A percentile compares a stretch with the other conserved stretches of the same genome.
These are phyloP conservation scores for Melocanna baccifera DNA, from an alignment of 176 grass and related monocot species.

Conservation along the genomic window DNA sequence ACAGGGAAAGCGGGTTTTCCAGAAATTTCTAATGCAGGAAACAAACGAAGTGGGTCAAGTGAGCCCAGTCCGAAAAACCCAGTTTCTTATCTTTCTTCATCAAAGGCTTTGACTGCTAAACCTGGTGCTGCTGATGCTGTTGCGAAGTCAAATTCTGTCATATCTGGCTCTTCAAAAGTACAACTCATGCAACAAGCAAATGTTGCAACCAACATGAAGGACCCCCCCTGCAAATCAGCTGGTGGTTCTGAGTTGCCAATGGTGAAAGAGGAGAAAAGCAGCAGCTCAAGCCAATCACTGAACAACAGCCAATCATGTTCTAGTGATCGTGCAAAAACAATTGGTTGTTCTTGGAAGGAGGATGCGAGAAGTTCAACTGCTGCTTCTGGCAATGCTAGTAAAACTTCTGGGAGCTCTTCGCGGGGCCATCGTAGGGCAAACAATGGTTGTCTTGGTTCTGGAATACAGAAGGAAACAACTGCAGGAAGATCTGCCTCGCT, in stretches of 20 bases:
- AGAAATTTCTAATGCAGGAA: constrained; percentile 71
- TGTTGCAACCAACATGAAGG: constrained; percentile 35
- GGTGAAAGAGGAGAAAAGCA: constrained; percentile 86
- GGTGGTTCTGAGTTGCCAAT: constrained; percentile 40
- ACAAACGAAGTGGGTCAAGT: constrained; percentile 54
- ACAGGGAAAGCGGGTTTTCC: constrained; percentile 53
- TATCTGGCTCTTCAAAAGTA: constrained; percentile 29
- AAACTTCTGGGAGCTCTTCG: constrained; percentile 58
- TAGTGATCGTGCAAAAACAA: constrained; percentile 70
- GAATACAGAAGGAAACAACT: constrained; percentile 53
- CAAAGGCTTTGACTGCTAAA: constrained; percentile 50
- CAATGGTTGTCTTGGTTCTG: constrained; percentile 56
- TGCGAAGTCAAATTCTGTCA: constrained; percentile 21
- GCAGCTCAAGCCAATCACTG: constrained; percentile 78
- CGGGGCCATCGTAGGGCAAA: constrained; percentile 50
- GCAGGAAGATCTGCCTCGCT: constrained; percentile 41
- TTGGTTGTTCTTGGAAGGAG: constrained; percentile 69
- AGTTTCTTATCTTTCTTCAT: constrained; percentile 34
- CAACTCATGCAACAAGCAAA: constrained; percentile 27
- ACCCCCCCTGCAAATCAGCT: constrained; percentile 34
- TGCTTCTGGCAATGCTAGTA: constrained; percentile 63
- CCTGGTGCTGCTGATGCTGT: constrained; percentile 33
- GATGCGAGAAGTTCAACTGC: constrained; percentile 83
- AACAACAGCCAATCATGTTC: constrained; percentile 92
- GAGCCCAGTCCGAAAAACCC: constrained; percentile 54